Evolutionary conservation across 2,329 filamentous ascomycete genomes (phyloP), one percentile per base, ranked within the genome.

Genomic region (Penicillium sp.): DNA sequence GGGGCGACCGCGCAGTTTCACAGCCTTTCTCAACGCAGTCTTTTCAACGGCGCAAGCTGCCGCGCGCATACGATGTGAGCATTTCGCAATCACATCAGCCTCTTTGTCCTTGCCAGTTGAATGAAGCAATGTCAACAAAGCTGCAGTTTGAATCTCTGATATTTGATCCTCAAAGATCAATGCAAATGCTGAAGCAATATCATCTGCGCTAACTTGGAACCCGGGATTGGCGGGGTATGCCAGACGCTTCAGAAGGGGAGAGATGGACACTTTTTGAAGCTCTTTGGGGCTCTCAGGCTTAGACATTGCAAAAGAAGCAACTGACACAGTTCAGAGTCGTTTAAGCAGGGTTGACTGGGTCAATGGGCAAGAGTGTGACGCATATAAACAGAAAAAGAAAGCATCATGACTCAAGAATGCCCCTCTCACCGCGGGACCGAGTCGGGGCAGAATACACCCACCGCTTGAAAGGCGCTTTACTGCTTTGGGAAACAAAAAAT

Each of bases 121-220:
- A 77, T 97, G 93, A 44, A 99, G 81, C 52, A 92, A 89, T 69
- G 94, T 97, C 50, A 97, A 81, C 53, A 99, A 81, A 37, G 92
- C 89, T 51, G 90, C 89, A 1, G 89, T 89, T 73, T 97, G 94
- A 8, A 92, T 89, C 37, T 90, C 87, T n/a, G 90, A 93, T 18
- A 97, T 81, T 62, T 86, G 85, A 76, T 97, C 88, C 55, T 92
- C 92, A 75, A 97, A 97, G 70, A 97, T 95, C 69, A 93, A 82
- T 4, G 90, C 88, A 65, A 97, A 88, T 51, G 93, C 92, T n/a
- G 88, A 82, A 56, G 93, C 91, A 71, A 99, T 94, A 72, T 97
- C 91, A 49, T 85, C 80, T 12, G 92, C 86, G 15, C 86, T 85
- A 53, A 92, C 87, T 48, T 76, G 73, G 44, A 72, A 67, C 46